Evolutionary conservation across 2,329 filamentous ascomycete species (phyloP), one percentile per base, ranked within the genome.

Genomic region (Sporothrix pseudoabietina): DNA sequence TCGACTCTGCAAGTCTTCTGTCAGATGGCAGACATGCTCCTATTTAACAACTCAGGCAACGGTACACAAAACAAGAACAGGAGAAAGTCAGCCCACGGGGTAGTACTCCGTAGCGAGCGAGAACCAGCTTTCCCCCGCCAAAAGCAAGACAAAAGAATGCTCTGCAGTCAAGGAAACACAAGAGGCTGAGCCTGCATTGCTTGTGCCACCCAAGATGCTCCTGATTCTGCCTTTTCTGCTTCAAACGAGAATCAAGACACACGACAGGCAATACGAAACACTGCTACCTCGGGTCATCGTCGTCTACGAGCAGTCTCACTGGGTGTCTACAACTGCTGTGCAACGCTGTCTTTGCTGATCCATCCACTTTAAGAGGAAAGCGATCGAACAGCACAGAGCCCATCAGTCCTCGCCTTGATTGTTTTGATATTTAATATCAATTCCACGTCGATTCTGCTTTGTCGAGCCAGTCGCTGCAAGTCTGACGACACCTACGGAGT

Each of bases 141-240:
- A 49, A 19, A 49, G 22, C 35, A 47, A 47, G 19, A 41, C 49
- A 16, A 12, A 26, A 35, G 19, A 32, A 19, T 14, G 19, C 44
- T 49, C 30, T 35, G 47, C 26, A 69, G 44, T 16, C 44, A 22
- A 9, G 16, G 47, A 9, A 54, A 35, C 66, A 55, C 66, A 69
- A 68, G 41, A 41, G 69, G 69, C 69, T 71, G 54, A 71, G 69
- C 54, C 39, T 59, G 69, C 69, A 71, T 55, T 49, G 32, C 7
- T 35, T 14, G 52, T 71, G 69, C 35, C 8, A 47, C 66, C 47
- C 47, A 39, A 59, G 47, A 39, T n/a, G 16, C 4, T 49, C 44
- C 44, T 49, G 2, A 49, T 19, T 55, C 22, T 66, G 12, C 14
- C 26, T n/a, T 3, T 19, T 2, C 54, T 7, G 26, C 26, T 14